Evolutionary conservation across 495 filamentous ascomycete species (phyloP).

Genomic region (Rusavskia elegans): DNA sequence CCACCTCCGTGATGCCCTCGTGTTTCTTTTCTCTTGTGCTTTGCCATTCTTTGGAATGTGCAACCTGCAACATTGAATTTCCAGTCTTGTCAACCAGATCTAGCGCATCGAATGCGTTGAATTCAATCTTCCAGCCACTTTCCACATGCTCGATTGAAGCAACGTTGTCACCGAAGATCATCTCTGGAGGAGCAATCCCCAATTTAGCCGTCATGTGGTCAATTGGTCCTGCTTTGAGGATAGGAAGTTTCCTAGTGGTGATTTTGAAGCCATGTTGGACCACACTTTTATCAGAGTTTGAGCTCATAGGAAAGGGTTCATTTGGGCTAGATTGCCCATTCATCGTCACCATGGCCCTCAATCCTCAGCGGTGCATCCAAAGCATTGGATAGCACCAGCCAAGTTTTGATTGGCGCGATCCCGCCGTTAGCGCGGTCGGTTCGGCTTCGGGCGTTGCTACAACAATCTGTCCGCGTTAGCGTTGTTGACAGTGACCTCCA

Average conservation of each 20-base stretch:
- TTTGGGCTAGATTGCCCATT: conserved; percentile 2
- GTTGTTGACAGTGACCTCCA: too few species aligned
- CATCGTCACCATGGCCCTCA: conserved; percentile 1
- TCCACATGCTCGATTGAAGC: conserved; percentile 53
- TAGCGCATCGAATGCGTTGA: conserved; percentile 74
- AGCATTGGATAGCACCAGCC: neutral
- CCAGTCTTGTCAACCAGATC: conserved; percentile 90
- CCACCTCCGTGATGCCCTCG: conserved; percentile 80
- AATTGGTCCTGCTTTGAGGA: conserved; percentile 80
- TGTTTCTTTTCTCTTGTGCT: conserved; percentile 67
- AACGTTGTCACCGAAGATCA: conserved; percentile 96
- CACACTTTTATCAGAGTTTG: conserved; percentile 16
- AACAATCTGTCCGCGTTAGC: too few species aligned
- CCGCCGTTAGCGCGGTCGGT: neutral
- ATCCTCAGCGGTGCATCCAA: neutral
- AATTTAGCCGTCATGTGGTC: conserved; percentile 66
- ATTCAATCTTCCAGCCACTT: conserved; percentile 57
- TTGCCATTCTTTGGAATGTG: conserved; percentile 85
- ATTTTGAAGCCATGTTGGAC: conserved; percentile 51
- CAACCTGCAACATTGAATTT: conserved; percentile 72
- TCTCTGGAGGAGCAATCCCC: conserved; percentile 80
- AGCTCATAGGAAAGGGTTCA: conserved; percentile 1
- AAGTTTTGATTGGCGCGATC: neutral
- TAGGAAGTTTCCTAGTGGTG: conserved; percentile 71
- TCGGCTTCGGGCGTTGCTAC: neutral